These are phyloP conservation scores for Phytopythium aichiense DNA, from an alignment of 352 stramenopile species.

Conservation along the genomic window DNA sequence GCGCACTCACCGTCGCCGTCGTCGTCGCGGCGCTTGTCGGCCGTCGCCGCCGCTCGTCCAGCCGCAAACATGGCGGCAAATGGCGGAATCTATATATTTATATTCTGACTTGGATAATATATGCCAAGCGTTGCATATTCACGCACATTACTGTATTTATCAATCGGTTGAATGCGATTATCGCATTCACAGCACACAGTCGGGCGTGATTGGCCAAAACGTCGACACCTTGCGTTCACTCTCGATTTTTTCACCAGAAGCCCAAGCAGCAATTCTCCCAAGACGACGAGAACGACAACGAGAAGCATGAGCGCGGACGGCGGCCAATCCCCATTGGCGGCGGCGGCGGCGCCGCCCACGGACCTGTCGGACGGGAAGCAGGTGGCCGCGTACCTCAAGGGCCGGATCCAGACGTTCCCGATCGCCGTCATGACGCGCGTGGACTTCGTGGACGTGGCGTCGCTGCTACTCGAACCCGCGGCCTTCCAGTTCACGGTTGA, in stretches of 20 bases:
- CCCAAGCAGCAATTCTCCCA: too few species aligned
- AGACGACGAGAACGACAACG: not conserved
- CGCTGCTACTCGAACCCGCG: conserved; percentile 59
- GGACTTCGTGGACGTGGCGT: conserved; percentile 71
- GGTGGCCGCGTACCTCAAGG: conserved; percentile 55
- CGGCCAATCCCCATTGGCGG: not conserved
- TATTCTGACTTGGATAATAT: too few species aligned
- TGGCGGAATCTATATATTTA: too few species aligned
- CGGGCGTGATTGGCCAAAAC: too few species aligned
- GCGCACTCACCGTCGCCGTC: not conserved
- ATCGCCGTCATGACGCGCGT: conserved; percentile 55
- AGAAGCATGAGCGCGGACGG: conserved; percentile 15
- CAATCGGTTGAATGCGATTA: too few species aligned
- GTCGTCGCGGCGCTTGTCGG: too few species aligned
- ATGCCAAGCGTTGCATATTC: too few species aligned
- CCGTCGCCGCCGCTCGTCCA: conserved; percentile 9
- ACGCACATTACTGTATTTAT: too few species aligned
- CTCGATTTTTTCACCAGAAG: too few species aligned
- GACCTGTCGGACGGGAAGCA: conserved; percentile 48
- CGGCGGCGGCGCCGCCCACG: conserved; percentile 12
- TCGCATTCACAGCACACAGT: too few species aligned
- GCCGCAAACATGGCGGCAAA: conserved; percentile 27
- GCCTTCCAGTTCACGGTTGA: conserved; percentile 77
- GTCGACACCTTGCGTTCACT: not conserved
- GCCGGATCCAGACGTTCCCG: conserved; percentile 61